phyloP scores from a whole-genome alignment of 2,329 filamentous ascomycete genomes.

The Diaporthe amygdali region DNA sequence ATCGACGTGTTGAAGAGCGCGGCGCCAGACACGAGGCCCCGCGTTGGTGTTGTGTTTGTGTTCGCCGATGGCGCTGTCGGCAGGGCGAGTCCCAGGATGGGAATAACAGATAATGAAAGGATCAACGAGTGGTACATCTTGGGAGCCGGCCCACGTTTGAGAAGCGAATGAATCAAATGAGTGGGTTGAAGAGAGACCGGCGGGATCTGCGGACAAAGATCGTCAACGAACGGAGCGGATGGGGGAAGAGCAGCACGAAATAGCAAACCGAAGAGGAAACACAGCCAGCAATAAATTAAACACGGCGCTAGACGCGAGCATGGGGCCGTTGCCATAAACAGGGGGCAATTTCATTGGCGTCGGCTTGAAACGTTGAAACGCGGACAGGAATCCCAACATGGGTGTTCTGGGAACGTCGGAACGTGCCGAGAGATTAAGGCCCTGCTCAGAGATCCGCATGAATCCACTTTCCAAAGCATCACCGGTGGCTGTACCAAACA shows the following conservation, averaged over 20 bases:
- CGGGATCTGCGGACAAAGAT: slow-evolving; percentile 23
- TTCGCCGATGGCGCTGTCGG: background rate
- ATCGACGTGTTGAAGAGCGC: background rate
- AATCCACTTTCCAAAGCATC: background rate
- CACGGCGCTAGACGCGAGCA: background rate
- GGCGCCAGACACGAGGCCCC: background rate
- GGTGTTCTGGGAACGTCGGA: slow-evolving; percentile 13
- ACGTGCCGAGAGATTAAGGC: slow-evolving; percentile 26
- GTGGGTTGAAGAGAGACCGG: slow-evolving; percentile 23
- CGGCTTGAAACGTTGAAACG: slow-evolving; percentile 21
- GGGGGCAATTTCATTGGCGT: slow-evolving; percentile 15
- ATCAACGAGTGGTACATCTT: slow-evolving; percentile 22
- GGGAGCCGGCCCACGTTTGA: slow-evolving; percentile 20
- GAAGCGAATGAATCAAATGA: slow-evolving; percentile 22
- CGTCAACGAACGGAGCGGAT: slow-evolving; percentile 1
- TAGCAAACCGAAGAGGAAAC: background rate
- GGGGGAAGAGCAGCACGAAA: slow-evolving; percentile 3
- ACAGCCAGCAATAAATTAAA: slow-evolving; percentile 11
- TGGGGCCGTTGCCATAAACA: slow-evolving; percentile 3
- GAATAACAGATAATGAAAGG: slow-evolving; percentile 10
- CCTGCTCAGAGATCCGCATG: slow-evolving; percentile 17
- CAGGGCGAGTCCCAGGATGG: slow-evolving; percentile 16
- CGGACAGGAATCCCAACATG: background rate
- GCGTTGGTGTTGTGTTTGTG: background rate
- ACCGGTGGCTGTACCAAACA: background rate